Evolutionary conservation across 2,329 filamentous ascomycete species (phyloP).

Genomic region (Spiromastix sp.): DNA sequence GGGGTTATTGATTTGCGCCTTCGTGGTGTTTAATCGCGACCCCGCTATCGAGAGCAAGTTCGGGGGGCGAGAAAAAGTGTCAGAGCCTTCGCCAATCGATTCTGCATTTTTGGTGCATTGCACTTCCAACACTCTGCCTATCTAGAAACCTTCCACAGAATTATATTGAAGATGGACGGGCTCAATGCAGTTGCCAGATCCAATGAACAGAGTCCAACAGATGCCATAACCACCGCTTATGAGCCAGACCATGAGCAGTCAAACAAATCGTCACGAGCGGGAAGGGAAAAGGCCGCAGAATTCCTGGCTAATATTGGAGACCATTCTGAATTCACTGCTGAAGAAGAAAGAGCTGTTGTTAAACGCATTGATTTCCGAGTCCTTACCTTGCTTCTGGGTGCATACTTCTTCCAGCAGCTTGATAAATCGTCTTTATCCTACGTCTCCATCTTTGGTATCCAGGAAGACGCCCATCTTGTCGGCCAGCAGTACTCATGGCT

Average conservation of each 20-base stretch:
- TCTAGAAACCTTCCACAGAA: too few species aligned
- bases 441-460: constrained; percentile 41
- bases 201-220: constrained; percentile 1
- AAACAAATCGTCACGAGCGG: constrained; percentile 1
- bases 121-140: too few species aligned
- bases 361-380: constrained; percentile 39
- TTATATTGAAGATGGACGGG: neutral
- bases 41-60: too few species aligned
- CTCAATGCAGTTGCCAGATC: neutral
- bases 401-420: constrained; percentile 50
- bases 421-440: constrained; percentile 37
- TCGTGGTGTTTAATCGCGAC: too few species aligned
- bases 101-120: too few species aligned
- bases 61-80: too few species aligned
- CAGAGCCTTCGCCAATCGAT: too few species aligned
- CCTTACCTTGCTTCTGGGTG: constrained; percentile 41
- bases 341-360: constrained; percentile 35
- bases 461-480: constrained; percentile 37
- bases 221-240: constrained; percentile 20
- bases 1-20: too few species aligned
- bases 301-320: constrained; percentile 34
- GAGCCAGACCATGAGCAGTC: constrained; percentile 11
- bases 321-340: constrained; percentile 33
- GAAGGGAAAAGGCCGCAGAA: constrained; percentile 35
- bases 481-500: constrained; percentile 48